phyloP scores from a whole-genome alignment of 1,284 basidiomycete species.

The Rhodotorula sp. region DNA sequence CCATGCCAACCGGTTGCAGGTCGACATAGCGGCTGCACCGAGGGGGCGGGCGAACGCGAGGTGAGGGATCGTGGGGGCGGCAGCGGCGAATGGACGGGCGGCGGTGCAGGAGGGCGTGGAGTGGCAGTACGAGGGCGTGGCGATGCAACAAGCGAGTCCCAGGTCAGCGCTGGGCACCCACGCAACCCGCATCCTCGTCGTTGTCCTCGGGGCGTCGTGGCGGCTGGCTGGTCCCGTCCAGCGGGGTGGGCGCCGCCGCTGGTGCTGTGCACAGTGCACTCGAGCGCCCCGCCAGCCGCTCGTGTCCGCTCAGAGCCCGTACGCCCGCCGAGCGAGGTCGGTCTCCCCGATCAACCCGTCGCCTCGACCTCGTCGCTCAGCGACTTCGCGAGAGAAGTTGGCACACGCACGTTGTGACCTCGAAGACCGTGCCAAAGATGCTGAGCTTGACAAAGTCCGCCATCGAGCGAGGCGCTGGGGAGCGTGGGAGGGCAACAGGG shows the following conservation, averaged over 20 bases:
- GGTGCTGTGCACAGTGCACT: too few relatives aligned
- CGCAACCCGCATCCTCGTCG: too few relatives aligned
- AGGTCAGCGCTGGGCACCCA: neutral
- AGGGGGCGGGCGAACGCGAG: neutral
- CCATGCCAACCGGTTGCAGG: conserved; percentile 99
- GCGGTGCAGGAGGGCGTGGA: neutral
- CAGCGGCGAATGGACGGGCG: neutral
- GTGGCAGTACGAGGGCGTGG: neutral
- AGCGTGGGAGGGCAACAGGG: neutral
- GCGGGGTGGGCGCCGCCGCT: too few relatives aligned
- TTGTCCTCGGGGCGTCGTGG: too few relatives aligned
- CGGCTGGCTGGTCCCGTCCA: too few relatives aligned
- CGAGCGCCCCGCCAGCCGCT: too few relatives aligned
- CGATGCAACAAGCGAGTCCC: neutral
- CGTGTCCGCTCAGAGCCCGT: too few relatives aligned
- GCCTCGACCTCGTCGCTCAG: neutral
- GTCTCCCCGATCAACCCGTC: too few relatives aligned
- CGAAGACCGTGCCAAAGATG: conserved; percentile 74
- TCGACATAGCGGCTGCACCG: conserved; percentile 78
- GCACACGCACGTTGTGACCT: conserved; percentile 73
- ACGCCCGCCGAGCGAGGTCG: too few relatives aligned
- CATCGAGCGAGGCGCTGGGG: conserved; percentile 38
- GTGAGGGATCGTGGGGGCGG: neutral
- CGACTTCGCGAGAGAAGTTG: neutral
- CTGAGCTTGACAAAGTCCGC: conserved; percentile 89